phyloP scores from a whole-genome alignment of 2,329 filamentous ascomycete species.

The Eutypella sp. region DNA sequence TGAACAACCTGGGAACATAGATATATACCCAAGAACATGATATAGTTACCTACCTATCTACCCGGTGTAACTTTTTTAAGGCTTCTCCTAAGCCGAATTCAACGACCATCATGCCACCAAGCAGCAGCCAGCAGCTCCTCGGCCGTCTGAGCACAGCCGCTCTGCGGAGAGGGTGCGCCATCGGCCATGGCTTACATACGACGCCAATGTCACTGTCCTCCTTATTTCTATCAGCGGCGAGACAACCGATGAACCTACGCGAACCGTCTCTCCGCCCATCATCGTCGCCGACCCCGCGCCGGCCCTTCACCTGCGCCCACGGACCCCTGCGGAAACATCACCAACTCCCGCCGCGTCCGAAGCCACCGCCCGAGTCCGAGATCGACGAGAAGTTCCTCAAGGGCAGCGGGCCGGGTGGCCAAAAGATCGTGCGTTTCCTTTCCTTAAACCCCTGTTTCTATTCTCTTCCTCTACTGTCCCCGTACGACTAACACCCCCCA shows the following conservation, averaged over 20 bases:
- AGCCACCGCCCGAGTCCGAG: slow-evolving; percentile 68
- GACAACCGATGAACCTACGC: too few species aligned
- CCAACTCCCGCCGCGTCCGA: slow-evolving; percentile 69
- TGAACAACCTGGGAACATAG: too few species aligned
- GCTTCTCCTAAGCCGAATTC: too few species aligned
- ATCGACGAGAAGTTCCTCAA: slow-evolving; percentile 84
- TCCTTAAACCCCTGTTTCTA: background rate
- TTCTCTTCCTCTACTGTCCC: slow-evolving; percentile 2
- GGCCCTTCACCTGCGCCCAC: slow-evolving; percentile 27
- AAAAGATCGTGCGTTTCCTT: slow-evolving; percentile 70
- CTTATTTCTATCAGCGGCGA: too few species aligned
- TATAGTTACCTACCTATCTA: too few species aligned
- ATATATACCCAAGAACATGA: too few species aligned
- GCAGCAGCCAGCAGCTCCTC: too few species aligned
- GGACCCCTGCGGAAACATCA: slow-evolving; percentile 36
- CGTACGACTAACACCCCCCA: slow-evolving; percentile 4
- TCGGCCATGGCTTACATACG: too few species aligned
- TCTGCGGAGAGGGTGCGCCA: background rate
- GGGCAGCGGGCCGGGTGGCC: slow-evolving; percentile 86
- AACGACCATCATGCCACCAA: too few species aligned
- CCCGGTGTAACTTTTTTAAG: too few species aligned
- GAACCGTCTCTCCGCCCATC: background rate
- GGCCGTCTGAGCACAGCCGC: too few species aligned
- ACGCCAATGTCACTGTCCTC: too few species aligned
- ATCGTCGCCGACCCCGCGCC: slow-evolving; percentile 1